Evolutionary conservation across 1,284 basidiomycete species (phyloP).

Genomic region (Farysia itapuensis): DNA sequence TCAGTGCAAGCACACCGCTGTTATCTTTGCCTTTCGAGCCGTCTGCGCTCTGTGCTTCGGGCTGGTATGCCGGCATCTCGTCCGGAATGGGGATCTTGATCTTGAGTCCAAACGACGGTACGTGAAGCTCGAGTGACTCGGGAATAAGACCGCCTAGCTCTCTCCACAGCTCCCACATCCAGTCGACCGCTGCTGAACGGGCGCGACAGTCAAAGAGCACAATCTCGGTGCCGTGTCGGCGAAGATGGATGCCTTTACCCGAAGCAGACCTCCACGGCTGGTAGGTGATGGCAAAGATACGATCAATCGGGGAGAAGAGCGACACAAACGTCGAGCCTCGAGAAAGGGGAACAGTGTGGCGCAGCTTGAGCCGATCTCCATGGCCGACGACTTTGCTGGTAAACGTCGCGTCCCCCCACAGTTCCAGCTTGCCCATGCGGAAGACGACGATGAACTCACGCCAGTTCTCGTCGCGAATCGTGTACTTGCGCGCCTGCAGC

Average conservation of each 20-base stretch:
- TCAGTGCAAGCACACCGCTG: conserved; percentile 10
- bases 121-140: conserved; percentile 63
- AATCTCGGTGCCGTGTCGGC: conserved; percentile 68
- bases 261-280: conserved; percentile 26
- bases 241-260: conserved; percentile 60
- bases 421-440: conserved; percentile 72
- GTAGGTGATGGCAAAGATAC: conserved; percentile 74
- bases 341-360: conserved; percentile 72
- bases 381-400: conserved; percentile 36
- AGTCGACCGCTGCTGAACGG: conserved; percentile 73
- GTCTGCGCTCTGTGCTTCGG: conserved; percentile 11
- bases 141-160: conserved; percentile 66
- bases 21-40: conserved; percentile 13
- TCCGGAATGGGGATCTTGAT: conserved; percentile 70
- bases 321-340: conserved; percentile 69
- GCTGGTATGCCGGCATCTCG: conserved; percentile 56
- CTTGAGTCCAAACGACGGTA: conserved; percentile 66
- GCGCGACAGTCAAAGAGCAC: conserved; percentile 71
- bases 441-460: conserved; percentile 77
- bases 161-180: conserved; percentile 79
- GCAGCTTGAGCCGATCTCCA: conserved; percentile 63
- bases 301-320: conserved; percentile 77
- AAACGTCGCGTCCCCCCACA: conserved; percentile 71
- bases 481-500: conserved; percentile 63
- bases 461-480: conserved; percentile 72